Percentiles rank a stretch among this genome's conserved stretches.
phyloP scores from a whole-genome alignment of 2,329 filamentous ascomycete species.

The Aspergillus fumigatiaffinis region DNA sequence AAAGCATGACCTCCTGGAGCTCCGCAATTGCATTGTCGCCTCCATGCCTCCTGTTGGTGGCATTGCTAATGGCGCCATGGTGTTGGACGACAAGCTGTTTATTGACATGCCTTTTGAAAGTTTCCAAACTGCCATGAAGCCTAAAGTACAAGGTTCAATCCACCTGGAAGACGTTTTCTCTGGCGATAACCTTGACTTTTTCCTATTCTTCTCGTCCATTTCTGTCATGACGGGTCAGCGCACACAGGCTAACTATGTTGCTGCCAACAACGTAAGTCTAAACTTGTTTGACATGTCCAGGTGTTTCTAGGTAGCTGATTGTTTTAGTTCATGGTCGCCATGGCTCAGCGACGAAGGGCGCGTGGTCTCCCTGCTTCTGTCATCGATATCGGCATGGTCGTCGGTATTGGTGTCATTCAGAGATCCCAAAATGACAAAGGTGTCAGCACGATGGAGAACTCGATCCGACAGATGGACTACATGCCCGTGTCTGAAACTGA shows the following conservation, averaged over 20 bases:
- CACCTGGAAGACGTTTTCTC: slow-evolving; percentile 12
- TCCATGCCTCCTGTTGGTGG: slow-evolving; percentile 21
- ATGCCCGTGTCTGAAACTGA: slow-evolving; percentile 25
- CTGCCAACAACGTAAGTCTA: slow-evolving; percentile 28
- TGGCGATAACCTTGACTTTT: slow-evolving; percentile 21
- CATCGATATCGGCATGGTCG: slow-evolving; percentile 23
- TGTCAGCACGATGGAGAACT: slow-evolving; percentile 11
- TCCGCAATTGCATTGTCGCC: slow-evolving; percentile 3
- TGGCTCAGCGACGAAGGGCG: slow-evolving; percentile 18
- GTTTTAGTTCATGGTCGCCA: slow-evolving; percentile 30
- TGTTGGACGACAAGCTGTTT: slow-evolving; percentile 18
- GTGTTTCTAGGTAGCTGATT: background rate
- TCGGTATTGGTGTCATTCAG: slow-evolving; percentile 21
- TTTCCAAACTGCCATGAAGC: slow-evolving; percentile 7
- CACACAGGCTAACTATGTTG: slow-evolving; percentile 39
- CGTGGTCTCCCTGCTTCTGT: slow-evolving; percentile 14
- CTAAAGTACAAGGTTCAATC: slow-evolving; percentile 18
- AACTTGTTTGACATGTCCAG: background rate
- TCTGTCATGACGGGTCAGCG: slow-evolving; percentile 32
- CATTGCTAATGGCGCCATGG: slow-evolving; percentile 22
- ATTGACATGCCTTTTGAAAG: slow-evolving; percentile 6
- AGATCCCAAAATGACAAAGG: slow-evolving; percentile 12
- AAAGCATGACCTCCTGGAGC: slow-evolving; percentile 3
- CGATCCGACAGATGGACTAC: slow-evolving; percentile 13
- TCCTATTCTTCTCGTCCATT: slow-evolving; percentile 42